Base-by-base conservation (phyloP, 768 basidiomycete species). In the Stropharia rugosoannulata region DNA sequence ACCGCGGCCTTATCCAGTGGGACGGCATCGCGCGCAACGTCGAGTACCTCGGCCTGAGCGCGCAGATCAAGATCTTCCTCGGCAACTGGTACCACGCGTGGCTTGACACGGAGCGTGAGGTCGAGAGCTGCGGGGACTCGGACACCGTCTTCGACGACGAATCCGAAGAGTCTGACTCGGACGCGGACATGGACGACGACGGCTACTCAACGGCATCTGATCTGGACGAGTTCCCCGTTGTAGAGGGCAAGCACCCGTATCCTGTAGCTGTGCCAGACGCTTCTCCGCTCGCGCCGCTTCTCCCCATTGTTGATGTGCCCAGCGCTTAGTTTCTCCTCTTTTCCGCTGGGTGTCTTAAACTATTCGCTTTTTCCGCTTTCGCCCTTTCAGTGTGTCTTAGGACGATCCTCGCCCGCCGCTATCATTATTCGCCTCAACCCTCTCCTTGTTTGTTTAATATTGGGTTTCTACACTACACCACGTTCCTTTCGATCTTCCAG, bases 21-120 rank as follows among this genome's bases (percentile, higher is more conserved):
- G 89, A 94, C 62, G 91, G 90, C 27, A 76, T 95, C 57, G 90
- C 90, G 16, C 84, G 88, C 57, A 96, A 95, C 68, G 92, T 89
- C 66, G 93, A 95, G 66, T 95, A 92, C 65, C 85, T 96, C 47
- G 87, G 85, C 16, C 79, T 95, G 58, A 77, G 83, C 50, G 73
- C 83, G 15, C 86, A 89, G 42, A 84, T 95, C 69, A 93, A 91
- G 67, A 70, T 85, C 13, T 89, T 89, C 65, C 75, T 94, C 46
- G 84, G 87, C 0, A 78, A 75, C 54, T 95, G 89, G 87, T 92
- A 89, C 69, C 74, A 80, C 51, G 74, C 77, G 25, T 88, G 87
- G 87, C 65, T 83, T 42, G 73, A 80, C 49, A 70, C 77, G 1
- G 67, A 66, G 41, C 71, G 67, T 27, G 65, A 65, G 41, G 62